These are phyloP conservation scores for Mucor irregularis DNA, from an alignment of 371 early-diverging fungal genomes.

Conservation along the genomic window DNA sequence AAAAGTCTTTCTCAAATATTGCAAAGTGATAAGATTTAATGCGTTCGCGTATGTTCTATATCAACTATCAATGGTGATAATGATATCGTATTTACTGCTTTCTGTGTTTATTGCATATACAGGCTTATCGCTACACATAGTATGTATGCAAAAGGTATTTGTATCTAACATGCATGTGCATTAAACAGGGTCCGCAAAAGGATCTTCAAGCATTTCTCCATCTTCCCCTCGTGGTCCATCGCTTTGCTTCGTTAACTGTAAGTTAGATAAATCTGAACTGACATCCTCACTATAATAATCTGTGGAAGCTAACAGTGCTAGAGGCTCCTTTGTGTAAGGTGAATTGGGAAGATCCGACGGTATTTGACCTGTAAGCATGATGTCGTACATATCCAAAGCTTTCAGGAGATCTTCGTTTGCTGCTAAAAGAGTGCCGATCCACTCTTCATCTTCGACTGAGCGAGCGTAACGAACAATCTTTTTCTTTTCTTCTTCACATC, in stretches of 20 bases:
- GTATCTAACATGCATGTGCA: not conserved
- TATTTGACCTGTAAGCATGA: slow-evolving; percentile 37
- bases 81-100: not conserved
- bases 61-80: no score
- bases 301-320: not conserved
- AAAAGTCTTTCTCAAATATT: no score
- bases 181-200: slow-evolving; percentile 15
- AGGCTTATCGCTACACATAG: not conserved
- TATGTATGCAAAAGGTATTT: no score
- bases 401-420: slow-evolving; percentile 42
- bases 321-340: not conserved
- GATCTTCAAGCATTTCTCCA: slow-evolving; percentile 3
- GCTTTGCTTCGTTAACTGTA: not conserved
- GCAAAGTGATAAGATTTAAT: no score
- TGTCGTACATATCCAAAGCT: slow-evolving; percentile 36
- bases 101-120: not conserved
- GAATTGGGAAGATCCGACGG: slow-evolving; percentile 10
- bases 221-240: not conserved
- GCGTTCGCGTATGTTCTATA: no score
- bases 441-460: slow-evolving; percentile 43
- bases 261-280: no score
- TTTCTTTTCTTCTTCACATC: slow-evolving; percentile 43
- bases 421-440: slow-evolving; percentile 42
- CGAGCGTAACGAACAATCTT: slow-evolving; percentile 40
- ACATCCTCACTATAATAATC: not conserved